These are phyloP conservation scores for Pleurotus pulmonarius DNA, from an alignment of 768 basidiomycete species.

Conservation along the genomic window DNA sequence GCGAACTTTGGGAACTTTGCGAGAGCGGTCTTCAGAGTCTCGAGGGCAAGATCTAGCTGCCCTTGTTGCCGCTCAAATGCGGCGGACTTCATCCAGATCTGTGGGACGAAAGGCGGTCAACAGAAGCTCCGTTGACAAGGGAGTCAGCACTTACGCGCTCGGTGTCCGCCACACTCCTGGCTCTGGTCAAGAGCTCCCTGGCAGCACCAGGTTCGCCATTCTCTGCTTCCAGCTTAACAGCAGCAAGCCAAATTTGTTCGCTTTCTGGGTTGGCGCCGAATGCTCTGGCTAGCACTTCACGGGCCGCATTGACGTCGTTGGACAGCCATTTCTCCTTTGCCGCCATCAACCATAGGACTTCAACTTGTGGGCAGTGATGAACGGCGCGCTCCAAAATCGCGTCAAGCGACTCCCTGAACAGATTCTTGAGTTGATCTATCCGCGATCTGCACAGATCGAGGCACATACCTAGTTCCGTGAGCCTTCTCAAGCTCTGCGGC, in stretches of 20 bases:
- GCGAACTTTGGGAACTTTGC: constrained; percentile 84
- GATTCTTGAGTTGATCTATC: too few species aligned
- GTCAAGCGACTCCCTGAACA: constrained; percentile 68
- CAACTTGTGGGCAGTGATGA: constrained; percentile 89
- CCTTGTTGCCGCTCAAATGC: constrained; percentile 93
- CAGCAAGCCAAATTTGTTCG: constrained; percentile 97
- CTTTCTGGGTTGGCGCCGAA: constrained; percentile 96
- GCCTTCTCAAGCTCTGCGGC: constrained; percentile 93
- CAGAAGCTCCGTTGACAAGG: background rate
- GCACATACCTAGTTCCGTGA: constrained; percentile 71
- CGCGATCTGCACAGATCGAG: background rate
- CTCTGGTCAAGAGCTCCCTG: constrained; percentile 80
- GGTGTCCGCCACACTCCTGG: constrained; percentile 87
- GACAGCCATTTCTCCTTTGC: constrained; percentile 96
- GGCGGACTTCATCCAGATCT: constrained; percentile 99
- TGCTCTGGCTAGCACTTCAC: constrained; percentile 82
- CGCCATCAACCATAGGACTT: constrained; percentile 96
- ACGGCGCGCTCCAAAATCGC: constrained; percentile 81
- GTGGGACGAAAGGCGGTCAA: constrained; percentile 9
- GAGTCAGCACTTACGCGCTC: constrained; percentile 59
- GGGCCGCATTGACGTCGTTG: constrained; percentile 88
- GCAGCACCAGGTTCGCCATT: constrained; percentile 89
- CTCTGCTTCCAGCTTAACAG: constrained; percentile 95
- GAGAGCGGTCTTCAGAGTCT: constrained; percentile 72
- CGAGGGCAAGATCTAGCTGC: constrained; percentile 65